Evolutionary conservation across 805 yeast species (phyloP).

Genomic region (Huiozyma naganishii): DNA sequence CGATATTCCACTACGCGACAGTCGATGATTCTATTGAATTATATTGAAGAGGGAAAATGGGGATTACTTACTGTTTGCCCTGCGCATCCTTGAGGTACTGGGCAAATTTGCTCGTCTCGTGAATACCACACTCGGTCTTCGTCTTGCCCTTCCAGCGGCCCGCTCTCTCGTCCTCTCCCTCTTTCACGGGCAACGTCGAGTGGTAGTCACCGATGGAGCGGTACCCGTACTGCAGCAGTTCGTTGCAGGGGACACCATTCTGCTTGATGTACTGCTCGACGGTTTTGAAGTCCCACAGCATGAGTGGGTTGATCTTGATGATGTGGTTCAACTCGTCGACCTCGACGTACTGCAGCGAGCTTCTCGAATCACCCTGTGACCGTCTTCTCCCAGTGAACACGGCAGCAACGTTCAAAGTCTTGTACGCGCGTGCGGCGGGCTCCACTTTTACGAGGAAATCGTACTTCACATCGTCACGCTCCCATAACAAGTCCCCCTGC

Average conservation of each 20-base stretch:
- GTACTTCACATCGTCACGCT: constrained; percentile 64
- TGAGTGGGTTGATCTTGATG: constrained; percentile 81
- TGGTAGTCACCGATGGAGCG: constrained; percentile 94
- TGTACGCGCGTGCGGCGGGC: constrained; percentile 79
- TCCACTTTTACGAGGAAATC: constrained; percentile 88
- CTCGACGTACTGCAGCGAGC: constrained; percentile 63
- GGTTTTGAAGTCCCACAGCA: constrained; percentile 66
- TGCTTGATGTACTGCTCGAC: constrained; percentile 61
- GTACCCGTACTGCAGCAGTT: constrained; percentile 73
- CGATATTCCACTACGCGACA: too few relatives aligned
- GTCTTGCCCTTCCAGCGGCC: constrained; percentile 93
- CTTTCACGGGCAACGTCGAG: constrained; percentile 78
- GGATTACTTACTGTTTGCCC: not conserved
- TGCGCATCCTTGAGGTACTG: constrained; percentile 34
- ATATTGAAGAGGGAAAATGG: not conserved
- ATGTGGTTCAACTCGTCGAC: constrained; percentile 58
- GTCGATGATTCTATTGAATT: too few relatives aligned
- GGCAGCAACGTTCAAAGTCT: constrained; percentile 60
- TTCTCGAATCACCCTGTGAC: constrained; percentile 81
- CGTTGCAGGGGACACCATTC: constrained; percentile 76
- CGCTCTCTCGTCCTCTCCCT: constrained; percentile 91
- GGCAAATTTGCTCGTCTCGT: constrained; percentile 66
- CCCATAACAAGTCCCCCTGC: constrained; percentile 79
- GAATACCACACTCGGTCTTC: constrained; percentile 95
- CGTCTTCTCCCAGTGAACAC: constrained; percentile 87